Percentiles rank a stretch among this genome's conserved stretches.
Evolutionary conservation across 192 early-diverging fungal genomes (phyloP).

Genomic region (Backusella liffmaniae): DNA sequence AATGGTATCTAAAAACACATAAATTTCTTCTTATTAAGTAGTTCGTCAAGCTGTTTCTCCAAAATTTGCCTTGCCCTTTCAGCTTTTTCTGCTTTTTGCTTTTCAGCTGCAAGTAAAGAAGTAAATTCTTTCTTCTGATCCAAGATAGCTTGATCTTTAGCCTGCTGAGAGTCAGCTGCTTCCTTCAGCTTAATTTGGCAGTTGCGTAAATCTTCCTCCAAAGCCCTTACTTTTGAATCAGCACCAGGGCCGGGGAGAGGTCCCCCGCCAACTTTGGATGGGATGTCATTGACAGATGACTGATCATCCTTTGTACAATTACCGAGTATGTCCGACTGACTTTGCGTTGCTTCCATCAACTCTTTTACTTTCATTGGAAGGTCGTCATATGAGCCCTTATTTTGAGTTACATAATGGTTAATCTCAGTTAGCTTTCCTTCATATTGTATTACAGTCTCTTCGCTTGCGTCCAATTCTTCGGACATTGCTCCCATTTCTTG

Average conservation of each 20-base stretch:
- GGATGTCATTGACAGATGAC: constrained; percentile 13
- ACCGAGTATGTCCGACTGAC: background rate
- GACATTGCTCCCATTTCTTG: constrained; percentile 9
- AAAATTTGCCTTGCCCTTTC: constrained; percentile 38
- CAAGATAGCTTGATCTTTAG: background rate
- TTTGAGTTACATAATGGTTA: constrained; percentile 1
- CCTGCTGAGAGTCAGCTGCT: background rate
- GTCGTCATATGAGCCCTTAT: constrained; percentile 6
- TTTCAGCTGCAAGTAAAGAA: constrained; percentile 4
- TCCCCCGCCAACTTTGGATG: background rate
- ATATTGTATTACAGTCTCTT: background rate
- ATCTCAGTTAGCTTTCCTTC: constrained; percentile 5
- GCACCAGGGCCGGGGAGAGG: background rate
- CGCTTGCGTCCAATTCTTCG: constrained; percentile 15
- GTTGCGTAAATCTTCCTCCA: background rate
- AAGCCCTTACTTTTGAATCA: background rate
- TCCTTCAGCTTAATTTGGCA: constrained; percentile 4
- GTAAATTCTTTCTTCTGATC: constrained; percentile 5
- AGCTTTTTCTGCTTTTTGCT: background rate
- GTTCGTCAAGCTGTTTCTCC: constrained; percentile 48
- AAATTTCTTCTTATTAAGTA: constrained; percentile 49
- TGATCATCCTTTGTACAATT: background rate
- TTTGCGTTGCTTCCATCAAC: background rate
- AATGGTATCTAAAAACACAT: constrained; percentile 44
- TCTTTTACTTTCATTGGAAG: constrained; percentile 2